Conservation (phyloP, 2,329 filamentous ascomycete genomes). For the Alternaria sp. region DNA sequence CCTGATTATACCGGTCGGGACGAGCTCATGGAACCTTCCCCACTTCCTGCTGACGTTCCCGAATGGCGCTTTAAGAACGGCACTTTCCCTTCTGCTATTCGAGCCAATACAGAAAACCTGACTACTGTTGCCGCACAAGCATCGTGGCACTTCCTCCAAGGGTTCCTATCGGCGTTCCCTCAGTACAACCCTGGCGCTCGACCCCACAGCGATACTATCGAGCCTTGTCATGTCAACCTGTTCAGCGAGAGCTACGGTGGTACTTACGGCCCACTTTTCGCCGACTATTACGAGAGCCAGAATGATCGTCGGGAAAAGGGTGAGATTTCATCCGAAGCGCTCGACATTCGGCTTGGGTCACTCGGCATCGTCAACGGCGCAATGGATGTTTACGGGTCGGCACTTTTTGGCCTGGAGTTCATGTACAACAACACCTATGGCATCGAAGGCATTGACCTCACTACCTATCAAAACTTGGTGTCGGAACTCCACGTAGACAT, state of each 20-base stretch:
- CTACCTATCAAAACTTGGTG: constrained; percentile 58
- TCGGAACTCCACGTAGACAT: constrained; percentile 56
- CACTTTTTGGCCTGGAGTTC: constrained; percentile 65
- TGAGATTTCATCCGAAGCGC: constrained; percentile 58
- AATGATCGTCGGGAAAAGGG: constrained; percentile 66
- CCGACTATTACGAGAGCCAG: constrained; percentile 65
- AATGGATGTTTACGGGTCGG: constrained; percentile 70
- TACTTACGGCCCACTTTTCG: constrained; percentile 73
- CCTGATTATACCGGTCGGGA: background rate
- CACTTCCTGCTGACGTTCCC: constrained; percentile 38
- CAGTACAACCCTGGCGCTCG: constrained; percentile 62
- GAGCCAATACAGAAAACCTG: constrained; percentile 62
- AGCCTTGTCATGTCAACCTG: constrained; percentile 66
- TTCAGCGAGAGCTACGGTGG: constrained; percentile 77
- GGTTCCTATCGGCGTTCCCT: constrained; percentile 66
- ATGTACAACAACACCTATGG: constrained; percentile 72
- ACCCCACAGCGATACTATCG: constrained; percentile 45
- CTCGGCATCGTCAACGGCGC: constrained; percentile 77
- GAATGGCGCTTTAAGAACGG: constrained; percentile 64
- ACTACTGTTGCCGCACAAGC: constrained; percentile 65
- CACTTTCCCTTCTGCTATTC: constrained; percentile 68
- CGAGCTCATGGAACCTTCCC: constrained; percentile 35
- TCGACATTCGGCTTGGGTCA: constrained; percentile 68
- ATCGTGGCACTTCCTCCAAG: constrained; percentile 72
- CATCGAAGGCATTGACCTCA: constrained; percentile 64